A percentile compares a stretch with the other conserved stretches of the same genome.
phyloP scores from a whole-genome alignment of 2,329 filamentous ascomycete genomes.

The Diaporthe velutina region DNA sequence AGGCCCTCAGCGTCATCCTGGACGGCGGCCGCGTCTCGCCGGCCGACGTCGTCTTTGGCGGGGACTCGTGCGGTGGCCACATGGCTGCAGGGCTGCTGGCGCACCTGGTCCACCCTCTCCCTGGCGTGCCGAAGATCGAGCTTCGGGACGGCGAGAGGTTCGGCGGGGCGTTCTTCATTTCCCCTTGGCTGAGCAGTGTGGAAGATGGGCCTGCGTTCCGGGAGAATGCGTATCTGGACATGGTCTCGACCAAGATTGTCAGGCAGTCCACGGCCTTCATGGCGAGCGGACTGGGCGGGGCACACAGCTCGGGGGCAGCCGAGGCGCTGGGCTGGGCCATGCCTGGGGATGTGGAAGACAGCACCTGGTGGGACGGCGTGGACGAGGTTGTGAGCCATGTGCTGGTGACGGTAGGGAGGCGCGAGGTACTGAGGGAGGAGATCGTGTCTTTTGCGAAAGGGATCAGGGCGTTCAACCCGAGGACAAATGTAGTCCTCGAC shows the following conservation, averaged over 20 bases:
- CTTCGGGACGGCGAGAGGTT: slow-evolving; percentile 44
- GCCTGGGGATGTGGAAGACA: slow-evolving; percentile 46
- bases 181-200: slow-evolving; percentile 11
- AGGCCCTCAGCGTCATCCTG: slow-evolving; percentile 48
- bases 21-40: slow-evolving; percentile 46
- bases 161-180: slow-evolving; percentile 49
- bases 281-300: neutral
- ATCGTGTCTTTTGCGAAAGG: slow-evolving; percentile 44
- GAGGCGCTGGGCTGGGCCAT: slow-evolving; percentile 45
- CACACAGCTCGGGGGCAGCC: neutral
- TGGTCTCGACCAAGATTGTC: slow-evolving; percentile 17
- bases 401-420: slow-evolving; percentile 49
- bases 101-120: slow-evolving; percentile 50
- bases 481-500: slow-evolving; percentile 46
- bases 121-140: slow-evolving; percentile 40
- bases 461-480: slow-evolving; percentile 41
- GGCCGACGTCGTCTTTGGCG: slow-evolving; percentile 50
- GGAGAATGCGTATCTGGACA: slow-evolving; percentile 17
- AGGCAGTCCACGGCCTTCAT: neutral
- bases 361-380: slow-evolving; percentile 47
- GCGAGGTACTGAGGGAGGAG: slow-evolving; percentile 50
- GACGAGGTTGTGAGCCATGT: slow-evolving; percentile 42
- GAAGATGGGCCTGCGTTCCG: slow-evolving; percentile 3
- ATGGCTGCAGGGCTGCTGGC: slow-evolving; percentile 48
- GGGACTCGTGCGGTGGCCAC: slow-evolving; percentile 54